These are phyloP conservation scores for Thuidium tamariscinum DNA, from an alignment of 225 moss, liverwort and hornwort species.

Conservation along the genomic window DNA sequence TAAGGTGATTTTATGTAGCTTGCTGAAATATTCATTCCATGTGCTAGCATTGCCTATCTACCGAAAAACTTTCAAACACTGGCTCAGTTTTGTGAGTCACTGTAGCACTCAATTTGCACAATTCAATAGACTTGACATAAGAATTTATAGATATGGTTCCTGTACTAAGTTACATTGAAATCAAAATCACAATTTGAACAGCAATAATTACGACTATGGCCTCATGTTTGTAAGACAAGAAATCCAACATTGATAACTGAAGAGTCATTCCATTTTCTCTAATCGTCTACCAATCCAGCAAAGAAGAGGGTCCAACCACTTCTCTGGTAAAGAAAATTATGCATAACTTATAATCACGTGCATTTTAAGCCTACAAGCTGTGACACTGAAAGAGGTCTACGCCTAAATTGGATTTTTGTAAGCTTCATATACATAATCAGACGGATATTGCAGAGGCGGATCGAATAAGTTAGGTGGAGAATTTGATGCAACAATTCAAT, in stretches of 20 bases:
- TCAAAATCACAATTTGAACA: neutral
- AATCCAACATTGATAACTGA: neutral
- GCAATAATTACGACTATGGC: neutral
- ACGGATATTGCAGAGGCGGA: neutral
- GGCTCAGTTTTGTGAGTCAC: neutral
- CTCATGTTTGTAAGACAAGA: neutral
- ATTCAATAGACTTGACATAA: neutral
- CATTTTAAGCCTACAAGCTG: neutral
- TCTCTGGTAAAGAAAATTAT: neutral
- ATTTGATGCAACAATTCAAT: neutral
- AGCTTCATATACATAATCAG: neutral
- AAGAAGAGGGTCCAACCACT: neutral
- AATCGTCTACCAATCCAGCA: neutral
- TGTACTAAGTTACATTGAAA: neutral
- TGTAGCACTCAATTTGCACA: neutral
- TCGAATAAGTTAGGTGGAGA: neutral
- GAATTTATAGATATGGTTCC: neutral
- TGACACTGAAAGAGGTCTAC: neutral
- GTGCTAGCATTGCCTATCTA: too few relatives aligned
- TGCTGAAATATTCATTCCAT: neutral
- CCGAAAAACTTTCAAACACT: neutral
- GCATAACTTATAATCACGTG: neutral
- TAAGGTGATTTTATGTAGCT: neutral
- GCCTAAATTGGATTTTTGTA: neutral
- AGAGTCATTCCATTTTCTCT: neutral